phyloP scores from a whole-genome alignment of 306 rosid species.

The Prunus campanulata region DNA sequence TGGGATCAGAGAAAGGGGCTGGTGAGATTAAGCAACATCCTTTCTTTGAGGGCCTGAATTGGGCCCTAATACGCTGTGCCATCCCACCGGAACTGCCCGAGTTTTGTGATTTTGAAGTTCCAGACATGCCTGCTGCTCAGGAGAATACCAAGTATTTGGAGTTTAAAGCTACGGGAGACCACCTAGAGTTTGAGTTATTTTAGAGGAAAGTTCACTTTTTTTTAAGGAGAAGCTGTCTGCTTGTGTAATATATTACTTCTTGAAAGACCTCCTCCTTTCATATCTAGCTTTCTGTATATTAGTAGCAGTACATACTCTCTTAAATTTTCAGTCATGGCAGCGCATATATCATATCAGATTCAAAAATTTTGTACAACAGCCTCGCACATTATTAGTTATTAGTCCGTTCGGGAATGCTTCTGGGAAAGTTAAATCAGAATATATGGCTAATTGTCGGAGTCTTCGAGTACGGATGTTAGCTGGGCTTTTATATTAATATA shows the following conservation, averaged over 20 bases:
- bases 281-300: constrained; percentile 47
- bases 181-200: constrained; percentile 83
- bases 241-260: constrained; percentile 19
- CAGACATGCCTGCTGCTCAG: constrained; percentile 44
- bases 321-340: constrained; percentile 10
- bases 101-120: constrained; percentile 50
- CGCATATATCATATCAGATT: background rate
- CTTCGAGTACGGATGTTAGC: too few species aligned
- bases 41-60: constrained; percentile 80
- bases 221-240: constrained; percentile 31
- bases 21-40: constrained; percentile 91
- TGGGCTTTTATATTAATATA: too few species aligned
- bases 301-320: constrained; percentile 36
- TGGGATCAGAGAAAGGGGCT: constrained; percentile 80
- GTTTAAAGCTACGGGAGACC: constrained; percentile 60
- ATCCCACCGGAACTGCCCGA: constrained; percentile 81
- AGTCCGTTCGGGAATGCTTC: too few species aligned
- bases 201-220: constrained; percentile 21
- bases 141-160: constrained; percentile 51
- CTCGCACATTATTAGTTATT: too few species aligned
- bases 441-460: too few species aligned
- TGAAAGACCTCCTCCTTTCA: constrained; percentile 16
- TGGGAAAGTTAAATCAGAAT: too few species aligned
- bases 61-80: constrained; percentile 85
- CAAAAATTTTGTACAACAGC: too few species aligned